A percentile compares a stretch with the other conserved stretches of the same genome.
Conservation (phyloP, 2,329 filamentous ascomycete species). For the Fusarium burgessii region DNA sequence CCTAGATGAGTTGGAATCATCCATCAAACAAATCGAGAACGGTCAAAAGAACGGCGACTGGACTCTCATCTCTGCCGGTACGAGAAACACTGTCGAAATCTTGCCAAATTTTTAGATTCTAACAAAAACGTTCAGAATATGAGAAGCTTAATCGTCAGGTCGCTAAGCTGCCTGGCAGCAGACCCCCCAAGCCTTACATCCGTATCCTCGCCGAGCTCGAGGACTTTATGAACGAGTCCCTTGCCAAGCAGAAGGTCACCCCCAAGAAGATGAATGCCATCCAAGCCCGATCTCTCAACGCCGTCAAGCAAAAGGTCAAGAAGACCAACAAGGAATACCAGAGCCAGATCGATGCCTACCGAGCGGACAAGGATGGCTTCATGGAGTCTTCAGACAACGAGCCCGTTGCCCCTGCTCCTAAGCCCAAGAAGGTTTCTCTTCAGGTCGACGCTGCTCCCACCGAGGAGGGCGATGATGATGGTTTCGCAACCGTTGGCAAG, state of each 20-base stretch:
- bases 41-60: slow-evolving; percentile 98
- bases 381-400: slow-evolving; percentile 88
- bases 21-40: slow-evolving; percentile 93
- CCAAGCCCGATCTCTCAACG: slow-evolving; percentile 93
- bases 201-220: slow-evolving; percentile 94
- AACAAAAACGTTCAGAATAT: slow-evolving; percentile 72
- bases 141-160: slow-evolving; percentile 94
- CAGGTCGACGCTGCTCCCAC: slow-evolving; percentile 61
- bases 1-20: slow-evolving; percentile 90
- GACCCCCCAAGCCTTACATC: slow-evolving; percentile 90
- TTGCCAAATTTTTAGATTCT: slow-evolving; percentile 13
- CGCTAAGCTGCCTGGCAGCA: slow-evolving; percentile 80
- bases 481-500: slow-evolving; percentile 89
- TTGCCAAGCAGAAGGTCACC: slow-evolving; percentile 95
- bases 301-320: slow-evolving; percentile 97
- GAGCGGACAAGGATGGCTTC: slow-evolving; percentile 85
- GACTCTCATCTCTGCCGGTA: slow-evolving; percentile 91
- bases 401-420: slow-evolving; percentile 62
- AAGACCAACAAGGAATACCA: slow-evolving; percentile 98
- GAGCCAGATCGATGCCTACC: slow-evolving; percentile 86
- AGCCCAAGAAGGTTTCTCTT: slow-evolving; percentile 55
- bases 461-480: slow-evolving; percentile 79
- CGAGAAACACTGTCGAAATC: slow-evolving; percentile 1
- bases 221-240: slow-evolving; percentile 91
- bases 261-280: slow-evolving; percentile 99